Percentiles rank a stretch among this genome's conserved stretches.
These are phyloP conservation scores for Fragosphaeria purpurea DNA, from an alignment of 2,329 filamentous ascomycete genomes.

Conservation along the genomic window DNA sequence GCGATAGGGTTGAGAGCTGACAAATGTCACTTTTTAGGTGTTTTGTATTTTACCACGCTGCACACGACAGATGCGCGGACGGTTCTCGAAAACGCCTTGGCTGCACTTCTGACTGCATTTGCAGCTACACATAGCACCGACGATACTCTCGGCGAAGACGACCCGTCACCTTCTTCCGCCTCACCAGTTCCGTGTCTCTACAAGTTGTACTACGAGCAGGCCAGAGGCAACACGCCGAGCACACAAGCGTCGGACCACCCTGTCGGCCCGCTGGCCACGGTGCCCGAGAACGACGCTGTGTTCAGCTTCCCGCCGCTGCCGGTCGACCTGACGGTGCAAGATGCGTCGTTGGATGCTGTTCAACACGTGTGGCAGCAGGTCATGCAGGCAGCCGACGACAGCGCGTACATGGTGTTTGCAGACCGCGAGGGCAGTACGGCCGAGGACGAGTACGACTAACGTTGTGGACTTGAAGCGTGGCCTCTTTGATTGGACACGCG, in stretches of 20 bases:
- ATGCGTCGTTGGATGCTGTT: slow-evolving; percentile 56
- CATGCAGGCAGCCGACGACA: slow-evolving; percentile 32
- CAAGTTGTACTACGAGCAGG: slow-evolving; percentile 47
- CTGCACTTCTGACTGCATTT: slow-evolving; percentile 25
- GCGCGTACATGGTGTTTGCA: slow-evolving; percentile 66
- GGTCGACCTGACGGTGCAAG: slow-evolving; percentile 64
- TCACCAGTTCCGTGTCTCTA: slow-evolving; percentile 31
- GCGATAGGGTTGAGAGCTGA: slow-evolving; percentile 18
- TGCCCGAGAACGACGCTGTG: slow-evolving; percentile 15
- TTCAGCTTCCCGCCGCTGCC: slow-evolving; percentile 49
- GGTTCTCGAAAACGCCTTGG: slow-evolving; percentile 30
- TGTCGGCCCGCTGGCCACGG: too few relatives aligned
- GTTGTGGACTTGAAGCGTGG: background rate
- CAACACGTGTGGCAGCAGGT: slow-evolving; percentile 60
- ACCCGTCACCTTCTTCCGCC: background rate
- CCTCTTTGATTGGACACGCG: background rate
- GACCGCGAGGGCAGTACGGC: slow-evolving; percentile 59
- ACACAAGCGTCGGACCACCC: background rate
- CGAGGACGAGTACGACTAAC: slow-evolving; percentile 22
- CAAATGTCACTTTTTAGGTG: slow-evolving; percentile 16
- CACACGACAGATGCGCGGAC: slow-evolving; percentile 24
- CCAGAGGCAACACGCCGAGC: slow-evolving; percentile 15
- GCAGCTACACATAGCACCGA: slow-evolving; percentile 18
- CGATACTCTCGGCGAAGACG: slow-evolving; percentile 18
- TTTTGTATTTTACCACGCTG: slow-evolving; percentile 32